A percentile compares a stretch with the other conserved stretches of the same genome.
Conservation (phyloP, 1,139 yeast species). For the Sugiyamaella pinicola region DNA sequence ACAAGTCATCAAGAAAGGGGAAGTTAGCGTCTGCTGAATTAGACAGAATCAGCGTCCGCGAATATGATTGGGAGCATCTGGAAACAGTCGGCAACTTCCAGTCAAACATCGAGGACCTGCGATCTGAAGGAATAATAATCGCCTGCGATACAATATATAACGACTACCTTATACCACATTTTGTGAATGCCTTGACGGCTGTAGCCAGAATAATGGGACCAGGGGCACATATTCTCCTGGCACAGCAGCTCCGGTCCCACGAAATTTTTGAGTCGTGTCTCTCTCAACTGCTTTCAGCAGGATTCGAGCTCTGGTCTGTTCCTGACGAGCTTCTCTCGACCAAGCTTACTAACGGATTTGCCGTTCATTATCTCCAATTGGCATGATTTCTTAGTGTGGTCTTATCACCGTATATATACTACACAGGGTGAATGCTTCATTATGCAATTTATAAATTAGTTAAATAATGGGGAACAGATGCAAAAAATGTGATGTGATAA, state of each 20-base stretch:
- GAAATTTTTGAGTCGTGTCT: slow-evolving; percentile 55
- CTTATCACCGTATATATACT: no score
- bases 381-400: background rate
- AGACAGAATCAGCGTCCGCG: slow-evolving; percentile 48
- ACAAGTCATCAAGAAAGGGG: slow-evolving; percentile 7
- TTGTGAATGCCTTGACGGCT: slow-evolving; percentile 49
- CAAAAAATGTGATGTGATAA: background rate
- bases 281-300: slow-evolving; percentile 41
- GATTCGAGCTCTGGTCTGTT: slow-evolving; percentile 50
- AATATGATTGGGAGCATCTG: slow-evolving; percentile 66
- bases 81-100: slow-evolving; percentile 34
- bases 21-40: slow-evolving; percentile 3
- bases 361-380: slow-evolving; percentile 43
- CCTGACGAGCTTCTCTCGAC: slow-evolving; percentile 38
- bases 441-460: slow-evolving; percentile 13
- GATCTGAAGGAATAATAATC: slow-evolving; percentile 45
- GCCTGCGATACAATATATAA: slow-evolving; percentile 77
- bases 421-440: no score
- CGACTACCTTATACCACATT: slow-evolving; percentile 57
- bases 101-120: slow-evolving; percentile 17
- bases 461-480: slow-evolving; percentile 6
- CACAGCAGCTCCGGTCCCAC: slow-evolving; percentile 59
- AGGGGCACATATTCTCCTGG: slow-evolving; percentile 49
- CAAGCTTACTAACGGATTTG: slow-evolving; percentile 48
- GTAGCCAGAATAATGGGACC: slow-evolving; percentile 40